Conservation (phyloP, 192 early-diverging fungal genomes). For the Coemansia umbellata region DNA sequence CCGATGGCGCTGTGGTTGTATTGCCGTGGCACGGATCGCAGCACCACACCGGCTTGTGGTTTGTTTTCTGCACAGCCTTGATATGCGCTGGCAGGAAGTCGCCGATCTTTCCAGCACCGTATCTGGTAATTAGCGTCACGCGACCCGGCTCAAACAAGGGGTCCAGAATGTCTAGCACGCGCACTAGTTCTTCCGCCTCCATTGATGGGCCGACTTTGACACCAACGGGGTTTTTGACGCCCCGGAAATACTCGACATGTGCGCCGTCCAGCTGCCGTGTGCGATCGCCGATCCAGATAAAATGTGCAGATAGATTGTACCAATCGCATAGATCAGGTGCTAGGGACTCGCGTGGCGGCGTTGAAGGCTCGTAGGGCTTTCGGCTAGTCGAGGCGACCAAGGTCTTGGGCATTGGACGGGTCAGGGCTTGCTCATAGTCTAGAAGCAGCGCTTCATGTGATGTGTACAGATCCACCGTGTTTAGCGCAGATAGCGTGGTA, state of each 20-base stretch:
- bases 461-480: slow-evolving; percentile 85
- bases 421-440: slow-evolving; percentile 88
- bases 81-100: slow-evolving; percentile 84
- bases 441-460: slow-evolving; percentile 96
- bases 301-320: slow-evolving; percentile 95
- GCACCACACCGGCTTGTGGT: slow-evolving; percentile 90
- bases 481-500: slow-evolving; percentile 49
- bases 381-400: background rate
- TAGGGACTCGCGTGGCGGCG: slow-evolving; percentile 29
- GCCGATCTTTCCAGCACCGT: slow-evolving; percentile 82
- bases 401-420: slow-evolving; percentile 58
- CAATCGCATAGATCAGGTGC: slow-evolving; percentile 55
- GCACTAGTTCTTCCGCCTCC: slow-evolving; percentile 78
- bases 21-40: slow-evolving; percentile 99
- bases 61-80: slow-evolving; percentile 78
- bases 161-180: slow-evolving; percentile 82
- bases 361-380: slow-evolving; percentile 39
- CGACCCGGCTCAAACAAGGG: slow-evolving; percentile 84
- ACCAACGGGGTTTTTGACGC: slow-evolving; percentile 95
- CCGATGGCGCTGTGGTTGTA: slow-evolving; percentile 74
- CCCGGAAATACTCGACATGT: slow-evolving; percentile 96
- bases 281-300: slow-evolving; percentile 98
- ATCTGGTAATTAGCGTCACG: slow-evolving; percentile 93
- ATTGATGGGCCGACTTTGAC: slow-evolving; percentile 94
- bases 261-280: slow-evolving; percentile 93